phyloP scores from a whole-genome alignment of 495 filamentous ascomycete species.

The Penicillium pancosmium region DNA sequence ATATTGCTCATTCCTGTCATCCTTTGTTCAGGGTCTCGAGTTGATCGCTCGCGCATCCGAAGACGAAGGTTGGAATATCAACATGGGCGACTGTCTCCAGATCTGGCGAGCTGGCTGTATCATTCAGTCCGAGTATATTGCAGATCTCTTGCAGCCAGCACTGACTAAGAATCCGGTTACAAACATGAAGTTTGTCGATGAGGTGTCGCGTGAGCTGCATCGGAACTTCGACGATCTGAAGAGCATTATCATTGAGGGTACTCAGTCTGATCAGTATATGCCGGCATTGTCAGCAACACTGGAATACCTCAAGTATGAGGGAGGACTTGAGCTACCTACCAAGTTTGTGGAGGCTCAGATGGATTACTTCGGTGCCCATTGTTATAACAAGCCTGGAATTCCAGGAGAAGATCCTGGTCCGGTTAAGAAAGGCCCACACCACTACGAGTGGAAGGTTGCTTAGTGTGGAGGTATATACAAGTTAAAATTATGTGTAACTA shows the following conservation, averaged over 20 bases:
- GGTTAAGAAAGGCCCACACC: constrained; percentile 43
- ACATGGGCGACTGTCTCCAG: constrained; percentile 60
- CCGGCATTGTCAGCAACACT: constrained; percentile 65
- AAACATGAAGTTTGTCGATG: constrained; percentile 50
- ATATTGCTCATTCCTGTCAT: constrained; percentile 63
- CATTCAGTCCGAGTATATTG: constrained; percentile 70
- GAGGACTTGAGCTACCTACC: constrained; percentile 60
- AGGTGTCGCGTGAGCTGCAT: constrained; percentile 58
- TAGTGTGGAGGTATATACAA: background rate
- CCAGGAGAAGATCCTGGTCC: constrained; percentile 46
- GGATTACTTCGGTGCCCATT: constrained; percentile 75
- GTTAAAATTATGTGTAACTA: background rate
- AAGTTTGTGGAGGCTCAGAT: constrained; percentile 76
- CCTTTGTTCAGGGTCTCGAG: constrained; percentile 69
- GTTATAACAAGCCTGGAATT: constrained; percentile 57
- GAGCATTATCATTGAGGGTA: constrained; percentile 56
- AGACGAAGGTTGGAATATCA: constrained; percentile 65
- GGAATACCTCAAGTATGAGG: constrained; percentile 71
- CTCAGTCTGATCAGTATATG: constrained; percentile 64
- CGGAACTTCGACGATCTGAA: constrained; percentile 55
- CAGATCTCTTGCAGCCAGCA: constrained; percentile 55
- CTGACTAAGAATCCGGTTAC: constrained; percentile 37
- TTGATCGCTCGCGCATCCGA: constrained; percentile 64
- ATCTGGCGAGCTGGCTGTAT: constrained; percentile 78
- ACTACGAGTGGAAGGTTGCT: constrained; percentile 43